Base-by-base conservation (phyloP, 1,284 basidiomycete genomes). In the Microbotryum intermedium region DNA sequence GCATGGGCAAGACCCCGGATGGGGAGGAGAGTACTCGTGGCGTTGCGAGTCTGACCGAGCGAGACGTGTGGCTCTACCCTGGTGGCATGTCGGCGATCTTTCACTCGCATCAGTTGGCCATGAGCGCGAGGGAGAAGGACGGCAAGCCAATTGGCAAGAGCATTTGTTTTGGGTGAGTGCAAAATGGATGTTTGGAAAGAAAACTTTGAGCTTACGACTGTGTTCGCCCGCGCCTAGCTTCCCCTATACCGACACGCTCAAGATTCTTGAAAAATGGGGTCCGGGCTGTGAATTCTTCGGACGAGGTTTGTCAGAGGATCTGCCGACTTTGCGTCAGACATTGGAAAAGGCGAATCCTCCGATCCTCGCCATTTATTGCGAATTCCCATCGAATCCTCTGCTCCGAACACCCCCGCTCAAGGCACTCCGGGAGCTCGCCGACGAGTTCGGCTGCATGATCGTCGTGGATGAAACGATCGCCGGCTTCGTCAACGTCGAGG, bases 241-340 rank as follows among this genome's bases (percentile, higher is more conserved):
- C 75, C 88, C 93, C 0, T 99, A 97, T 75, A 90, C 86, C 10
- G 95, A 98, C 74, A 97, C 94, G n/a, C 81, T 97, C 62, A 98
- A 98, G 76, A 84, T 95, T 48, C 79, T 99, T 5, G 80, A 94
- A 69, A 97, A 99, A 76, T 98, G 93, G 90, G 95, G 95, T 1
- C 88, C 89, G 1, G 95, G 95, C 0, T 91, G 87, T 69, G 81
- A 90, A 74, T 95, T 97, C 78, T 82, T 89, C 61, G 94, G 93
- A 3, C 79, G 83, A 63, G 94, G 94, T 1, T 76, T 85, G 6
- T 84, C 88, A 60, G 74, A 79, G 4, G 90, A 95, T 61, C 80
- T 97, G 20, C 83, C 86, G 64, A 78, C 81, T 46, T 79, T 97
- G 0, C 86, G 90, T 66, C 71, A 69, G 10, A 74, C 89, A 0